Evolutionary conservation across 768 basidiomycete species (phyloP).

Genomic region (Austroboletus festivus): DNA sequence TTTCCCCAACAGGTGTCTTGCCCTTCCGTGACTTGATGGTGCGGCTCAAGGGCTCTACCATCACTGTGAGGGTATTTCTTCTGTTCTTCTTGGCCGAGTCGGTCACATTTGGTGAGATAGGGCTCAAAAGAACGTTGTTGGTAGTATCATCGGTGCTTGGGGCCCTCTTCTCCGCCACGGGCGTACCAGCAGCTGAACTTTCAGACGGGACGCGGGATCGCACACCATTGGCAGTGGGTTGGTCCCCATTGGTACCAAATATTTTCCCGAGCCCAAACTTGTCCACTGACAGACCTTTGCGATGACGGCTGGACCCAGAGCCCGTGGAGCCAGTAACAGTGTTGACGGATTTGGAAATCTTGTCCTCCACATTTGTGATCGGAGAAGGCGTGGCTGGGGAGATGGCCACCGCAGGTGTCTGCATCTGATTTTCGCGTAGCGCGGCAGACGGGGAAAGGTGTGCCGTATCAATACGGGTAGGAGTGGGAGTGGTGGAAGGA

Average conservation of each 20-base stretch:
- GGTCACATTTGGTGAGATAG: conserved; percentile 27
- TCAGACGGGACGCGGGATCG: conserved; percentile 45
- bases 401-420: conserved; percentile 33
- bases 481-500: conserved; percentile 19
- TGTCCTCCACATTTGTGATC: conserved; percentile 28
- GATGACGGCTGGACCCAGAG: conserved; percentile 49
- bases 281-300: conserved; percentile 73
- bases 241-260: conserved; percentile 47
- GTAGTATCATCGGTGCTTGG: conserved; percentile 17
- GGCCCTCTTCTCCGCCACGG: conserved; percentile 16
- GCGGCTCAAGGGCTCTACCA: conserved; percentile 75
- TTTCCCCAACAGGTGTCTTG: conserved; percentile 32
- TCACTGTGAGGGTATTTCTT: conserved; percentile 82
- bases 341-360: conserved; percentile 27
- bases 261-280: conserved; percentile 78
- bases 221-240: conserved; percentile 29
- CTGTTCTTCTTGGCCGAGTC: conserved; percentile 54
- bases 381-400: conserved; percentile 43
- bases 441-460: conserved; percentile 23
- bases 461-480: conserved; percentile 21
- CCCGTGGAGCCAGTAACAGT: conserved; percentile 34
- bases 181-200: conserved; percentile 29
- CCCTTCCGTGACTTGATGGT: conserved; percentile 36
- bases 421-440: conserved; percentile 27
- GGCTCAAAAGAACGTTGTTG: conserved; percentile 36